phyloP scores from a whole-genome alignment of 208 protist genomes.

The Lotmaria passim region DNA sequence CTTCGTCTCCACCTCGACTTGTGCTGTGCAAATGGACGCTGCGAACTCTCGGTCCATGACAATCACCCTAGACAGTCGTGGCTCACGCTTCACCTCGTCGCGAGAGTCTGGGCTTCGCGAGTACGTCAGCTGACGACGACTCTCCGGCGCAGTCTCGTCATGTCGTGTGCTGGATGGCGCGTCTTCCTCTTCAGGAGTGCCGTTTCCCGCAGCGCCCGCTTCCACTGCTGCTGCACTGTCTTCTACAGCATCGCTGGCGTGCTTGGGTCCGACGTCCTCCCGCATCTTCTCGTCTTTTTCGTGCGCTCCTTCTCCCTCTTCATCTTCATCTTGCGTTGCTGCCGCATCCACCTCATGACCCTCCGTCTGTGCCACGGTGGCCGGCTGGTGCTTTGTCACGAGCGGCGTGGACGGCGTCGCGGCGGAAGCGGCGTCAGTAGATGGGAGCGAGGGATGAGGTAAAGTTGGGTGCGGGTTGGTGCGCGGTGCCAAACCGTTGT shows the following conservation, averaged over 20 bases:
- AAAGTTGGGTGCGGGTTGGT: not conserved
- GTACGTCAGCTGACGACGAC: constrained; percentile 8
- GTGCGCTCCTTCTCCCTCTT: not conserved
- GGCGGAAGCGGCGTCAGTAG: not conserved
- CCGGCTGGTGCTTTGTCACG: not conserved
- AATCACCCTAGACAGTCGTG: not conserved
- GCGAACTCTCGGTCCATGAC: not conserved
- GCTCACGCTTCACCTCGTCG: not conserved
- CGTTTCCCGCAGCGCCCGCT: not conserved
- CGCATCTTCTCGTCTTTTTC: not conserved
- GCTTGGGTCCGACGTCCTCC: not conserved
- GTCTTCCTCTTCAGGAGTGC: not conserved
- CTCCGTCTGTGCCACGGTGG: not conserved
- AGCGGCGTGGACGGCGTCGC: constrained; percentile 7
- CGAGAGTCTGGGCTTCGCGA: not conserved
- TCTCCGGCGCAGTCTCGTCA: not conserved
- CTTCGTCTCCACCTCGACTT: not conserved
- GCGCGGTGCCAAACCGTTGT: not conserved
- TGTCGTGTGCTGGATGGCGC: not conserved
- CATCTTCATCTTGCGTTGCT: not conserved
- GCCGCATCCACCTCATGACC: not conserved
- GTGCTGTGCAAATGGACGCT: not conserved
- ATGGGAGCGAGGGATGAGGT: not conserved
- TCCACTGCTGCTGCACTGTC: not conserved
- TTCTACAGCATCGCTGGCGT: not conserved